Conservation (phyloP, 1,284 basidiomycete species). For the Tilletiaria anomala region DNA sequence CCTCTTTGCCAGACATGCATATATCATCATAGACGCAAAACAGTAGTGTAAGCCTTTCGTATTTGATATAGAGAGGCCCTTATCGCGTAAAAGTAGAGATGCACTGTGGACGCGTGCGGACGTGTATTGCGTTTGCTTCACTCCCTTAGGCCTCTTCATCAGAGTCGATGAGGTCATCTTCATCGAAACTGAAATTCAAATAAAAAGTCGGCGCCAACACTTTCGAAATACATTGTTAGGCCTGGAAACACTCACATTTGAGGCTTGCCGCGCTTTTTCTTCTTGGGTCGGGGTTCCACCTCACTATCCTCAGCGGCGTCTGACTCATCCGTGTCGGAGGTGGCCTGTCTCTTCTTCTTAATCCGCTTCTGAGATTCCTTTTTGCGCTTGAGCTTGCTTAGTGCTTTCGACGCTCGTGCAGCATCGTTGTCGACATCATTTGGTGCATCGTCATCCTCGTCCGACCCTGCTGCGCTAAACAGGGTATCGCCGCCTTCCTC, state of each 20-base stretch:
- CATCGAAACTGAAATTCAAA: slow-evolving; percentile 2
- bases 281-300: slow-evolving; percentile 1
- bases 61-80: too few species aligned
- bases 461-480: slow-evolving; percentile 1
- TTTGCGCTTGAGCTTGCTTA: background rate
- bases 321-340: slow-evolving; percentile 14
- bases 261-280: background rate
- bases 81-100: too few species aligned
- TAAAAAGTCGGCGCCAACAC: background rate
- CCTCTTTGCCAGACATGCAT: too few species aligned
- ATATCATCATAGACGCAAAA: too few species aligned
- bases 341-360: slow-evolving; percentile 3
- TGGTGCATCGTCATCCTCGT: slow-evolving; percentile 2
- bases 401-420: background rate
- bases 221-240: background rate
- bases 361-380: background rate
- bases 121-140: too few species aligned
- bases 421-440: background rate
- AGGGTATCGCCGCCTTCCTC: background rate
- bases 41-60: too few species aligned
- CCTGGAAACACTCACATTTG: background rate
- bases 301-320: slow-evolving; percentile 11
- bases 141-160: too few species aligned
- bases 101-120: too few species aligned
- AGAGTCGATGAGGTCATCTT: slow-evolving; percentile 28